Evolutionary conservation across 495 filamentous ascomycete genomes (phyloP).

Genomic region (Aspergillus affinis): DNA sequence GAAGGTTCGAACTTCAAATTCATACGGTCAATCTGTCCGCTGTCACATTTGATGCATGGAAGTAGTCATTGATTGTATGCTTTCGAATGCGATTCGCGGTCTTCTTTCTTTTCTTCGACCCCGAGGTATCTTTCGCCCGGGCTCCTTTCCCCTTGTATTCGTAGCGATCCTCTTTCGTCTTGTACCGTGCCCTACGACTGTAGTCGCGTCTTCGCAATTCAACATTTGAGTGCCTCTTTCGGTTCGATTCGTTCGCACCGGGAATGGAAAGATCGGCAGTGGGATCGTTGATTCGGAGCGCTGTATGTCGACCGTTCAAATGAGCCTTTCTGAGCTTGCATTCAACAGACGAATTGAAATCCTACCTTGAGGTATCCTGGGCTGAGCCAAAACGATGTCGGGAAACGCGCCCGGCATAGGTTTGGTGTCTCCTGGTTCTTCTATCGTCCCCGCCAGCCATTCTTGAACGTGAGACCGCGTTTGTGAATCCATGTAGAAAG

Average conservation of each 20-base stretch:
- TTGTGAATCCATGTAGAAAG: neutral
- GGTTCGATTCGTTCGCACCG: neutral
- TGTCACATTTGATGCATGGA: conserved; percentile 62
- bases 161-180: conserved; percentile 58
- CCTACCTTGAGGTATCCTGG: neutral
- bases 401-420: neutral
- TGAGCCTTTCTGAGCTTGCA: neutral
- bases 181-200: conserved; percentile 59
- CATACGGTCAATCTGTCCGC: conserved; percentile 64
- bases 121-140: conserved; percentile 21
- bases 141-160: conserved; percentile 35
- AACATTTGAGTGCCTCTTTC: neutral
- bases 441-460: neutral
- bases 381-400: neutral
- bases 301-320: neutral
- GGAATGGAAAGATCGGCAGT: neutral
- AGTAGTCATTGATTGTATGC: conserved; percentile 57
- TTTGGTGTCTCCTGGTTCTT: neutral
- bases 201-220: conserved; percentile 29
- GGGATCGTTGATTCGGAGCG: neutral
- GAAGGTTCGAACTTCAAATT: conserved; percentile 1
- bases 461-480: neutral
- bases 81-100: conserved; percentile 36
- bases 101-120: conserved; percentile 39
- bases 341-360: neutral